A percentile compares a stretch with the other conserved stretches of the same genome.
phyloP scores from a whole-genome alignment of 495 filamentous ascomycete species.

The Penicillium subrubescens region DNA sequence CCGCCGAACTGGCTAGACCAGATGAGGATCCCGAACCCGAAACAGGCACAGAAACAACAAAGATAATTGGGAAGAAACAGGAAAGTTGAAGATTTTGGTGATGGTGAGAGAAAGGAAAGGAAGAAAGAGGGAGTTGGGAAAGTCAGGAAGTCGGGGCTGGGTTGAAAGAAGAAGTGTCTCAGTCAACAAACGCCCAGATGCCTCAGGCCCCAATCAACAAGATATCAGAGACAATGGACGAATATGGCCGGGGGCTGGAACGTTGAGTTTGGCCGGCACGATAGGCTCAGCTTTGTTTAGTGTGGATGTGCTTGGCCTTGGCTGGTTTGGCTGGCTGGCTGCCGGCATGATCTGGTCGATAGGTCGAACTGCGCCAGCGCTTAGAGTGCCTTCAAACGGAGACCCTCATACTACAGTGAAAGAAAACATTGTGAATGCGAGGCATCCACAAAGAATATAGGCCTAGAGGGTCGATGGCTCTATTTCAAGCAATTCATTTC shows the following conservation, averaged over 20 bases:
- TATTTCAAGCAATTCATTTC: too few species aligned
- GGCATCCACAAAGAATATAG: not conserved
- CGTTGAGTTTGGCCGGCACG: not conserved
- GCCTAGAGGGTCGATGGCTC: too few species aligned
- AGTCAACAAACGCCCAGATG: slow-evolving; percentile 15
- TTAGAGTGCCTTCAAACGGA: not conserved
- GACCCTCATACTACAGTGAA: not conserved
- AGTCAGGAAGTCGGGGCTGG: not conserved
- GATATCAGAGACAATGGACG: not conserved
- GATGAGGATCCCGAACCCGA: slow-evolving; percentile 7
- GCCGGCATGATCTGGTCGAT: not conserved
- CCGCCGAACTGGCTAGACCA: slow-evolving; percentile 1
- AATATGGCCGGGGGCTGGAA: not conserved
- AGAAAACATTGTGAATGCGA: not conserved
- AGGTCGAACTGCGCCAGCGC: not conserved
- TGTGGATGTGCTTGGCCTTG: too few species aligned
- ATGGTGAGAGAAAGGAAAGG: not conserved
- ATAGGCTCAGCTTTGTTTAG: not conserved
- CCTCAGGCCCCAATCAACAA: not conserved
- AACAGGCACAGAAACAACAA: not conserved
- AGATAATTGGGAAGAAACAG: not conserved
- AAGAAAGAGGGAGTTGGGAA: not conserved
- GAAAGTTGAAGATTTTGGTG: slow-evolving; percentile 21
- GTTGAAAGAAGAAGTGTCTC: not conserved
- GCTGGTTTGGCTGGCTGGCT: not conserved